These are phyloP conservation scores for Trichoderma citrinoviride DNA, from an alignment of 2,329 filamentous ascomycete genomes.

Conservation along the genomic window DNA sequence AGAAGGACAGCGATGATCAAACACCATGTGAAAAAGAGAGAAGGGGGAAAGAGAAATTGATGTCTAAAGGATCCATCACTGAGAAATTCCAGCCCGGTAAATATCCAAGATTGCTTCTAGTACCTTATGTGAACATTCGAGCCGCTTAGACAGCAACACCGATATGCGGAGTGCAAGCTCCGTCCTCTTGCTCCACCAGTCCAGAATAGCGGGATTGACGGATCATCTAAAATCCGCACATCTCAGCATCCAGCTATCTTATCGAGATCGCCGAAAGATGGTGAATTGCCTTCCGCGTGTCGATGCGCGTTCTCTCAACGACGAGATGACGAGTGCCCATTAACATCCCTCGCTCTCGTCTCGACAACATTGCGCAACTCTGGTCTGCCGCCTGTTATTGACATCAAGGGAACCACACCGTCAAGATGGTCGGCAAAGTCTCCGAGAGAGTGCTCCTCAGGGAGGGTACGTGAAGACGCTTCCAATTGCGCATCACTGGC, in stretches of 20 bases:
- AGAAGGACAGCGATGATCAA: too few species aligned
- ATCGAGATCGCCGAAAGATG: constrained; percentile 16
- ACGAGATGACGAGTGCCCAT: constrained; percentile 11
- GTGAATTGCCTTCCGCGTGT: constrained; percentile 15
- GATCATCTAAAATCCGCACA: constrained; percentile 13
- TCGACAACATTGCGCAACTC: background rate
- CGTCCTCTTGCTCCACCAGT: background rate
- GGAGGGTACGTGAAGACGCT: constrained; percentile 50
- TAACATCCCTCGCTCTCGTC: background rate
- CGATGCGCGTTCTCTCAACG: constrained; percentile 16
- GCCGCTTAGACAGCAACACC: too few species aligned
- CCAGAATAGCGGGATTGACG: background rate
- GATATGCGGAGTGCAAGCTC: background rate
- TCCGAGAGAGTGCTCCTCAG: constrained; percentile 62
- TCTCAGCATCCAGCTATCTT: constrained; percentile 7
- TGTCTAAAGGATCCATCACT: too few species aligned
- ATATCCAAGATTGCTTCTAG: too few species aligned
- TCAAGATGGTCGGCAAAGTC: constrained; percentile 61
- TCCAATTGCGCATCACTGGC: background rate
- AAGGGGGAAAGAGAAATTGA: too few species aligned
- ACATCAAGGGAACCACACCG: constrained; percentile 32
- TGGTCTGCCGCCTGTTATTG: background rate
- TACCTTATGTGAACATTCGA: too few species aligned
- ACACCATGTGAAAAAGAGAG: too few species aligned
- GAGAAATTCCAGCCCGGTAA: too few species aligned